A percentile compares a stretch with the other conserved stretches of the same genome.
These are phyloP conservation scores for Exophiala calicioides DNA, from an alignment of 2,329 filamentous ascomycete species.

Conservation along the genomic window DNA sequence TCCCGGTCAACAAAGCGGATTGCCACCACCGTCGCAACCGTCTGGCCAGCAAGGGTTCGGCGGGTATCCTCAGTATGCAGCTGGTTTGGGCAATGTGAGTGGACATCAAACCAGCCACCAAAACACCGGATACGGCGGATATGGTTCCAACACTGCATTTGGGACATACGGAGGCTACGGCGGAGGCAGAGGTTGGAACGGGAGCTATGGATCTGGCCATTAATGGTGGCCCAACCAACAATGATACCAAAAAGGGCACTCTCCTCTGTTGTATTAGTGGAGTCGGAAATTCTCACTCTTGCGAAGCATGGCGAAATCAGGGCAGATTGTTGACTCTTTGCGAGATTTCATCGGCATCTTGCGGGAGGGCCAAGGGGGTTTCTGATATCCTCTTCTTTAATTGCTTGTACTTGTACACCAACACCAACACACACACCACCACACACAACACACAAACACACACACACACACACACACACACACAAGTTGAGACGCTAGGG, in stretches of 20 bases:
- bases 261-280: constrained; percentile 22
- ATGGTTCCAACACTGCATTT: constrained; percentile 30
- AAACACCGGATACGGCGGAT: constrained; percentile 27
- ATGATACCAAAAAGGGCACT: constrained; percentile 5
- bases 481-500: constrained; percentile 5
- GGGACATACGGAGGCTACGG: constrained; percentile 30
- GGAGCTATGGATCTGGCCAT: constrained; percentile 28
- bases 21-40: constrained; percentile 34
- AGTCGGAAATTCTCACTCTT: constrained; percentile 21
- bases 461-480: background rate
- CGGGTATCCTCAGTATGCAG: constrained; percentile 33
- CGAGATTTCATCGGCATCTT: constrained; percentile 11
- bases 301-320: constrained; percentile 20
- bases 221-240: constrained; percentile 9
- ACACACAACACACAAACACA: background rate
- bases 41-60: constrained; percentile 39
- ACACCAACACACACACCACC: background rate
- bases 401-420: constrained; percentile 28
- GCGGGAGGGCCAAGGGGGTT: constrained; percentile 13
- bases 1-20: constrained; percentile 44
- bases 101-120: constrained; percentile 28
- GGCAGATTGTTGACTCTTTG: constrained; percentile 17
- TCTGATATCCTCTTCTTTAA: constrained; percentile 16
- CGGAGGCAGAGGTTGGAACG: constrained; percentile 28
- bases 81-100: constrained; percentile 20